Evolutionary conservation across 257 asterid species (phyloP).

Genomic region (Knoxia roxburghii): DNA sequence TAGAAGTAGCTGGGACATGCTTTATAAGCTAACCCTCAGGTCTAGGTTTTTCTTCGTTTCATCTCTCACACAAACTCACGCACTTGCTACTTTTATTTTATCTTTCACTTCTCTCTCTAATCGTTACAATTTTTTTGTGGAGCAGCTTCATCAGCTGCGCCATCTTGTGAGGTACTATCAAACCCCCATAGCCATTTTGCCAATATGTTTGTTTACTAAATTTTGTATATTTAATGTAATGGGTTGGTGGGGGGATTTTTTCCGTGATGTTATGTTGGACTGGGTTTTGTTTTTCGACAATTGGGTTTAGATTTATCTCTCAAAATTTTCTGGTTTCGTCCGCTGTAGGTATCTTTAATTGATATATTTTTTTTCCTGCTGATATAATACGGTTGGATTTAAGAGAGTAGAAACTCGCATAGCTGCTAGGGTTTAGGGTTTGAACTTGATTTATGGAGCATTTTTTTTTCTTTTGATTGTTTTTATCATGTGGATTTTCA

Average conservation of each 20-base stretch:
- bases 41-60: neutral
- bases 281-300: neutral
- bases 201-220: neutral
- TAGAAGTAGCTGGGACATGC: neutral
- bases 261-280: neutral
- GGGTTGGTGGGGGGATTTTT: too few relatives aligned
- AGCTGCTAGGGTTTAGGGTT: neutral
- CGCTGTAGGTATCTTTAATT: neutral
- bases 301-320: neutral
- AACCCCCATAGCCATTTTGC: neutral
- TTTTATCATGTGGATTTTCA: too few relatives aligned
- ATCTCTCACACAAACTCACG: neutral
- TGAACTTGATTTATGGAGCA: neutral
- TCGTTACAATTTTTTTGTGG: neutral
- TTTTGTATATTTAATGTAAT: neutral
- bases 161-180: neutral
- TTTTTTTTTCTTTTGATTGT: too few relatives aligned
- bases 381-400: neutral
- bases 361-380: neutral
- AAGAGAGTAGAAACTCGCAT: neutral
- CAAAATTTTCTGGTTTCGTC: neutral
- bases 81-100: too few relatives aligned
- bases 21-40: conserved; percentile 6
- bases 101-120: neutral
- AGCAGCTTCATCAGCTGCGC: neutral